These are phyloP conservation scores for Aureobasidium melanogenum DNA, from an alignment of 2,329 filamentous ascomycete genomes.

Conservation along the genomic window DNA sequence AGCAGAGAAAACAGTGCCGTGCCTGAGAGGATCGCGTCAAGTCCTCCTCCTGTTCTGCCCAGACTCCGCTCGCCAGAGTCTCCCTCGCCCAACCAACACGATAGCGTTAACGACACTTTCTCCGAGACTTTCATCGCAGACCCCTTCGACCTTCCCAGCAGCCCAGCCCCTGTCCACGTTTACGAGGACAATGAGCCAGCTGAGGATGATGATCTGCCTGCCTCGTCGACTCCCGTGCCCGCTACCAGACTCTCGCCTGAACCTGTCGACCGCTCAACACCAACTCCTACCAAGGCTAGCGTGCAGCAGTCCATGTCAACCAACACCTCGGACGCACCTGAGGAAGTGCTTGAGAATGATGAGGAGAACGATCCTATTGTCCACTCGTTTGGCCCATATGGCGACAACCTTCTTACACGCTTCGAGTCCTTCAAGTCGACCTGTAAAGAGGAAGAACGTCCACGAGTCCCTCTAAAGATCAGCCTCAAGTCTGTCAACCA, in stretches of 20 bases:
- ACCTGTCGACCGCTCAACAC: background rate
- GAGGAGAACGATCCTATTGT: conserved; percentile 93
- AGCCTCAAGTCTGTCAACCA: conserved; percentile 20
- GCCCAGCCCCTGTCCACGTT: conserved; percentile 50
- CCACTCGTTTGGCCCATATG: conserved; percentile 85
- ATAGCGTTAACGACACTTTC: conserved; percentile 24
- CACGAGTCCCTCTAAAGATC: conserved; percentile 24
- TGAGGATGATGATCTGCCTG: conserved; percentile 38
- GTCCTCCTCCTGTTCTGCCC: conserved; percentile 52
- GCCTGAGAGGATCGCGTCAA: conserved; percentile 41
- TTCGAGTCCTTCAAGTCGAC: conserved; percentile 67
- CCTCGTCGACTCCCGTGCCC: conserved; percentile 12
- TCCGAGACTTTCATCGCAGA: conserved; percentile 35
- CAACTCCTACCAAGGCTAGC: background rate
- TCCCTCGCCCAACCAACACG: conserved; percentile 48
- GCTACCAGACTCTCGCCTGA: background rate
- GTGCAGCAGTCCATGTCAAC: background rate
- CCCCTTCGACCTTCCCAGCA: conserved; percentile 32
- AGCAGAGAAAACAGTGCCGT: conserved; percentile 1
- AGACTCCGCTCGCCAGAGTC: conserved; percentile 69
- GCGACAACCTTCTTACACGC: conserved; percentile 72
- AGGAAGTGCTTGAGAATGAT: conserved; percentile 68
- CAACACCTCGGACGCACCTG: conserved; percentile 26
- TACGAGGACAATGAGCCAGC: conserved; percentile 59
- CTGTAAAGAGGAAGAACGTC: conserved; percentile 47